These are phyloP conservation scores for Parastagonospora avenae DNA, from an alignment of 2,329 filamentous ascomycete genomes.

Conservation along the genomic window DNA sequence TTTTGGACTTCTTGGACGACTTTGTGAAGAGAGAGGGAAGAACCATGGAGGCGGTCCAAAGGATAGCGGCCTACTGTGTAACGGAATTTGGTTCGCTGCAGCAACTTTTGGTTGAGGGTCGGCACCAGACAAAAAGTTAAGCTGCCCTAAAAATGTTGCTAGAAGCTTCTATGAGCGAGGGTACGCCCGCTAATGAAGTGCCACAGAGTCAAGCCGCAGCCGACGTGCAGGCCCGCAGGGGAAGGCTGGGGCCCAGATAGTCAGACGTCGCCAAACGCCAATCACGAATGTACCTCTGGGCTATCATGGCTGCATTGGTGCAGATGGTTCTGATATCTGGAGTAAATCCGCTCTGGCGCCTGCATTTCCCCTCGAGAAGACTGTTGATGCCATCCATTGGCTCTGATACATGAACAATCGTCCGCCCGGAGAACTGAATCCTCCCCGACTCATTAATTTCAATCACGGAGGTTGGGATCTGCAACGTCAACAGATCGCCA, in stretches of 20 bases:
- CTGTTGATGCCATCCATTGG: too few species aligned
- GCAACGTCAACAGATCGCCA: slow-evolving; percentile 32
- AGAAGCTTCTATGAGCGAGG: slow-evolving; percentile 39
- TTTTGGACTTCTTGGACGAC: slow-evolving; percentile 45
- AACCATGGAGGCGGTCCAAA: slow-evolving; percentile 38
- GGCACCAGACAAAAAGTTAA: slow-evolving; percentile 30
- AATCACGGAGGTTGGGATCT: slow-evolving; percentile 30
- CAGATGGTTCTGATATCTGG: too few species aligned
- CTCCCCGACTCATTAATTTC: slow-evolving; percentile 17
- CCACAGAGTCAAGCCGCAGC: not conserved
- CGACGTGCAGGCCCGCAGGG: not conserved
- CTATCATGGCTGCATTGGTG: too few species aligned
- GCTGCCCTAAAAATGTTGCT: slow-evolving; percentile 31
- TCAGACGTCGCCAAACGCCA: not conserved
- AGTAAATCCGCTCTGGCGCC: too few species aligned
- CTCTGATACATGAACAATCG: too few species aligned
- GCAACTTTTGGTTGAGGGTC: slow-evolving; percentile 35
- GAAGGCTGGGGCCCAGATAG: slow-evolving; percentile 25
- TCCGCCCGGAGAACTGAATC: not conserved
- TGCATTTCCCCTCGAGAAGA: too few species aligned
- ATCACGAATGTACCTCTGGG: too few species aligned
- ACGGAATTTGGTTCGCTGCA: slow-evolving; percentile 36
- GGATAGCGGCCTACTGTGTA: slow-evolving; percentile 24
- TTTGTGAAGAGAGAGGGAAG: slow-evolving; percentile 47
- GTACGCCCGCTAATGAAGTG: slow-evolving; percentile 21